Conservation (phyloP, 257 asterid genomes). For the Lycium barbarum region DNA sequence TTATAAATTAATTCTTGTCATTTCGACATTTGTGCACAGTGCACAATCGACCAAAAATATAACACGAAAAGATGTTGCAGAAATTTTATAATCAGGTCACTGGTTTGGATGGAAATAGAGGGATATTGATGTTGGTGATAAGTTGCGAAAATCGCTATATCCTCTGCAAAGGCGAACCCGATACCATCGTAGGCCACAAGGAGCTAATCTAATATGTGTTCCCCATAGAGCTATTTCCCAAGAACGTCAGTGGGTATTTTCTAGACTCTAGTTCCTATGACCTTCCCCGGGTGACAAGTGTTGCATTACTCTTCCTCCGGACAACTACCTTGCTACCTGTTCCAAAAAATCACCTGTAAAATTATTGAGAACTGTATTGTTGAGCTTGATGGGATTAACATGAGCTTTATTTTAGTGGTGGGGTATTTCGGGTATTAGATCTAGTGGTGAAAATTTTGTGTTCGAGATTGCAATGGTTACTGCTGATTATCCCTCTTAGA, state of each 20-base stretch:
- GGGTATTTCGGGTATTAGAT: conserved; percentile 92
- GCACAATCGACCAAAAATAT: conserved; percentile 12
- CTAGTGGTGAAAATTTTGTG: conserved; percentile 70
- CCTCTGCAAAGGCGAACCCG: neutral
- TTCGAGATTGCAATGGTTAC: conserved; percentile 84
- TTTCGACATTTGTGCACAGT: neutral
- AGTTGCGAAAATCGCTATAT: neutral
- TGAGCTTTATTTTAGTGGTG: conserved; percentile 92
- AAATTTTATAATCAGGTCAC: neutral
- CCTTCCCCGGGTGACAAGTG: conserved; percentile 48
- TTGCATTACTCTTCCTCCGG: conserved; percentile 86
- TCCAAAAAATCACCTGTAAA: conserved; percentile 73
- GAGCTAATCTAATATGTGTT: conserved; percentile 70
- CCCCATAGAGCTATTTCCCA: conserved; percentile 72
- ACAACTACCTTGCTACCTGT: conserved; percentile 85
- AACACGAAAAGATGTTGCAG: neutral
- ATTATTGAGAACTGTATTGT: conserved; percentile 73
- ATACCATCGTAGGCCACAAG: conserved; percentile 47
- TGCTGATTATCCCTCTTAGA: conserved; percentile 82
- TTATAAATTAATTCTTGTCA: neutral
- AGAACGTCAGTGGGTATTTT: conserved; percentile 54
- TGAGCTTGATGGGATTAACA: conserved; percentile 79
- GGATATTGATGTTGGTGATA: neutral
- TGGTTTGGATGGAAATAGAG: neutral
- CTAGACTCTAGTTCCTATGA: neutral